Evolutionary conservation across 768 basidiomycete genomes (phyloP), one percentile per base, ranked within the genome.

Genomic region (Tulasnella sp.): DNA sequence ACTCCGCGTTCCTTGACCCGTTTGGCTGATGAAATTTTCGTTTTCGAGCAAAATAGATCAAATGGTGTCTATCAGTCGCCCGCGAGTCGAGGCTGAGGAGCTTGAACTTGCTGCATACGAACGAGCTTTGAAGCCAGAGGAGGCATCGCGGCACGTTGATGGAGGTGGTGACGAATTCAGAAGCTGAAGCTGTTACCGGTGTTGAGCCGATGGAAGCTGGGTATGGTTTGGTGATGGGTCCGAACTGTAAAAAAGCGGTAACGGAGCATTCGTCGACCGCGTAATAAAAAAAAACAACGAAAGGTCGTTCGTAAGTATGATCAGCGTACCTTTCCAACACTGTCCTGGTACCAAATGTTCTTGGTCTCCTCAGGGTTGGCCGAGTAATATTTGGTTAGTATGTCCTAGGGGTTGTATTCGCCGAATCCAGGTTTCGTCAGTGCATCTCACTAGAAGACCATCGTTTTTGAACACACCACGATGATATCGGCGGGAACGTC

Each of bases 141-240:
- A 90, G 85, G 84, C 92, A 92, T 44, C 85, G 82, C 24, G 88
- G 86, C 0, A 90, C 90, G 82, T 91, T 88, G 58, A 90, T 84
- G 48, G 89, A 88, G 82, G 89, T 86, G 0, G 90, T 89, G 74
- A 86, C 85, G 83, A 87, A 92, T 20, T 83, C 85, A 50, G 89
- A 85, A n/a, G 90, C 91, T 48, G 83, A 81, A 69, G 34, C 77
- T 20, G 69, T 78, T 8, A 11, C 6, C 28, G 37, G 58, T 8
- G 77, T 41, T 40, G 54, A 64, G 37, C 77, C 77, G 58, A 78
- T 64, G 18, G 77, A 72, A n/a, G 44, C 4, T 1, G 77, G 77
- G 41, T 64, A 78, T 1, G 77, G 77, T 64, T 64, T 28, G 37
- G 37, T 8, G 24, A 78, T 48, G 16, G 69, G 34, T 24, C 37